Evolutionary conservation across 2,329 filamentous ascomycete species (phyloP).

Genomic region (Xylaria arbuscula): DNA sequence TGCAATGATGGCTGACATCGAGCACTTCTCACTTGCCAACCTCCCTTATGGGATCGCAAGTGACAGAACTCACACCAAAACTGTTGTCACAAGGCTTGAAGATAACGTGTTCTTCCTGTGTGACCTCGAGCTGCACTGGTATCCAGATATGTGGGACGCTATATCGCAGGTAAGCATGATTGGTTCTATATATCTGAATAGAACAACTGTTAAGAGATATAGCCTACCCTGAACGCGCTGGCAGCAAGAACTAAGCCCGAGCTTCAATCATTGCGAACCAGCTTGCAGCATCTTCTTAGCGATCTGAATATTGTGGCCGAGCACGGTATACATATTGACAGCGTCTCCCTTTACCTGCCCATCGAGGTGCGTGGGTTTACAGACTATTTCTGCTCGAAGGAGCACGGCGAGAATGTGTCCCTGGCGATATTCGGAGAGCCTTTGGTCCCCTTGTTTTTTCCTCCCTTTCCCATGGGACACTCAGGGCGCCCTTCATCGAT

Average conservation of each 20-base stretch:
- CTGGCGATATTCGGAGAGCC: conserved; percentile 45
- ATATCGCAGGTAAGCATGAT: conserved; percentile 34
- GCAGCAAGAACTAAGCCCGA: conserved; percentile 36
- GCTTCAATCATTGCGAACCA: conserved; percentile 36
- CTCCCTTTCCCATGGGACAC: conserved; percentile 40
- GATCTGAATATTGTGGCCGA: conserved; percentile 39
- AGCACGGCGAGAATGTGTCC: conserved; percentile 63
- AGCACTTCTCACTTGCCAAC: conserved; percentile 64
- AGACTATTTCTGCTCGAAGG: conserved; percentile 66
- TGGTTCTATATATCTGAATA: not conserved
- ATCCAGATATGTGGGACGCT: conserved; percentile 25
- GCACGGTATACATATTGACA: conserved; percentile 49
- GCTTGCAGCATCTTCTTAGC: conserved; percentile 37
- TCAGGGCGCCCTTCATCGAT: conserved; percentile 40
- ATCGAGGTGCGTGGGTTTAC: conserved; percentile 66
- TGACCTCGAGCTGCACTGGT: conserved; percentile 51
- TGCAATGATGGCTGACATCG: conserved; percentile 36
- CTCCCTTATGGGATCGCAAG: conserved; percentile 66
- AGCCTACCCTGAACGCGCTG: conserved; percentile 42
- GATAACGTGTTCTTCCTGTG: conserved; percentile 65
- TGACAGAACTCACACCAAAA: conserved; percentile 52
- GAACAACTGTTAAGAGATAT: conserved; percentile 25
- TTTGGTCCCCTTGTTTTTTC: conserved; percentile 38
- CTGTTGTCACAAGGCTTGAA: conserved; percentile 62
- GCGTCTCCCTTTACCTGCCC: conserved; percentile 64